Base-by-base conservation (phyloP, 768 basidiomycete genomes). In the Ramaria sp. region DNA sequence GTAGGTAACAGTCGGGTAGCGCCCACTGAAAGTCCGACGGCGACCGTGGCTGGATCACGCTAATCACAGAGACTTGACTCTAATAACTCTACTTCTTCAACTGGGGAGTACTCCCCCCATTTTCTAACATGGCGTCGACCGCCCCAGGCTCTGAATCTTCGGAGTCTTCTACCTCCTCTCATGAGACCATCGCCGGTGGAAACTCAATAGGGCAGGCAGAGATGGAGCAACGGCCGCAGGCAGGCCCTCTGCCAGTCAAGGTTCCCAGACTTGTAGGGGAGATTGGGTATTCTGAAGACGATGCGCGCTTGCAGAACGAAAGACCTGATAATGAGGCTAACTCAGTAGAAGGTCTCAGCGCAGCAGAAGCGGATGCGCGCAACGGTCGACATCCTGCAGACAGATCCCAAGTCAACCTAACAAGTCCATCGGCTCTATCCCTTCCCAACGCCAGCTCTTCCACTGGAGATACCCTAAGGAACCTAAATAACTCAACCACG, bases 211-310 rank as follows among this genome's bases (percentile, higher is more conserved):
- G 24, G 28, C 45, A 20, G 16, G 7, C 30, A 42, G 6, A 13
- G 16, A 34, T 27, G 54, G 69, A 69, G 62, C 52, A 60, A 58
- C 70, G 71, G 60, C 70, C 67, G 52, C 71, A 83, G 71, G 81
- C 81, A 61, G 81, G 71, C 41, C 81, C 82, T 52, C 67, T 83
- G 62, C 83, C 83, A 50, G 64, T 62, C 42, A 85, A 84, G 64
- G 71, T 75, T 18, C 30, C 48, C 3, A 25, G 45, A n/a, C 34
- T 50, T n/a, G 48, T 50, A 24, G 84, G 82, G 25, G 83, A 85
- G 62, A 79, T 86, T 50, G 83, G 83, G 20, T 86, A 70, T 61
- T 57, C 69, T 27, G 80, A 79, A 51, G 71, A 66, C 10, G 50
- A 70, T 18, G 70, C 70, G 52, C 64, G 59, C 20, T 32, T 52